Percentiles rank a stretch among this genome's conserved stretches.
phyloP scores from a whole-genome alignment of 2,329 filamentous ascomycete species.

The Amylocarpus encephaloides region DNA sequence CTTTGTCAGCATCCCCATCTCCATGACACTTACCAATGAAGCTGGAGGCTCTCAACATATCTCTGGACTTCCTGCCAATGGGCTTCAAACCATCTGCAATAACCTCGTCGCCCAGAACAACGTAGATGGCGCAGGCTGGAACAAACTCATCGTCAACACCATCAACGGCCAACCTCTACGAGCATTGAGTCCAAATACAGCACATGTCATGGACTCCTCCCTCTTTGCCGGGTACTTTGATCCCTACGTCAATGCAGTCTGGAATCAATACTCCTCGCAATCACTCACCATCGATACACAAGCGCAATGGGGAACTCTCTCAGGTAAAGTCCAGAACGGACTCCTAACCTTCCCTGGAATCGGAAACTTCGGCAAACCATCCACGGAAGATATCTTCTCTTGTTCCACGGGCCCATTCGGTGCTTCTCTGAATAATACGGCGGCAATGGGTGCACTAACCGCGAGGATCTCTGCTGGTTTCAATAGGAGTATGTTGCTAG shows the following conservation, averaged over 20 bases:
- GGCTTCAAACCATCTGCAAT: conserved; percentile 48
- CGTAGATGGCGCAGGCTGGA: conserved; percentile 55
- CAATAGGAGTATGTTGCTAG: conserved; percentile 24
- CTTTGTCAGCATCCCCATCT: conserved; percentile 62
- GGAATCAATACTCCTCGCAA: conserved; percentile 35
- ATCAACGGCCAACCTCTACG: conserved; percentile 32
- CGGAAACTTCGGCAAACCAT: conserved; percentile 50
- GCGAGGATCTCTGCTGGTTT: conserved; percentile 24
- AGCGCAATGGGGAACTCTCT: conserved; percentile 45
- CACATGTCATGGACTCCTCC: conserved; percentile 33
- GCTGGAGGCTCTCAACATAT: conserved; percentile 43
- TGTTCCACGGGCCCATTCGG: conserved; percentile 59
- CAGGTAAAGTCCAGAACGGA: conserved; percentile 38
- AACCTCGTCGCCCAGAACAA: conserved; percentile 49
- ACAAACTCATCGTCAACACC: conserved; percentile 40
- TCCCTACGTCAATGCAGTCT: conserved; percentile 40
- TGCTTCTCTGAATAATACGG: conserved; percentile 17
- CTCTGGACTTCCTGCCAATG: conserved; percentile 51
- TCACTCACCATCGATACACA: conserved; percentile 59
- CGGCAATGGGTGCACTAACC: conserved; percentile 15
- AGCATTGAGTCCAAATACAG: conserved; percentile 38
- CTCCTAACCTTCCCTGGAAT: conserved; percentile 34
- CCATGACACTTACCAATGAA: conserved; percentile 41
- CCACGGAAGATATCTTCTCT: conserved; percentile 57
- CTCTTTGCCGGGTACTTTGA: conserved; percentile 39